Evolutionary conservation across 305 asterid species (phyloP).

Genomic region (Caryopteris hybrid): DNA sequence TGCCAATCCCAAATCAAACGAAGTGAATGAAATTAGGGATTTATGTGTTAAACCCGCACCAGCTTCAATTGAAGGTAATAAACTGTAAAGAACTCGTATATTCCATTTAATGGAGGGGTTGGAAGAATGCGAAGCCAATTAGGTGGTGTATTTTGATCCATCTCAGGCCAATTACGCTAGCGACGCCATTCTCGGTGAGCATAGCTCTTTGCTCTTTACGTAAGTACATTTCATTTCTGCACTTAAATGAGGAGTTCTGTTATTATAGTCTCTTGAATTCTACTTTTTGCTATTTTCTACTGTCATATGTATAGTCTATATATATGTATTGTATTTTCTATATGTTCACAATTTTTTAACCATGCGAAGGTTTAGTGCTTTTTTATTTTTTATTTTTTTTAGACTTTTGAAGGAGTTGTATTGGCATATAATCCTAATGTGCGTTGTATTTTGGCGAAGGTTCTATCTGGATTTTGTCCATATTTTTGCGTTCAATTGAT

Average conservation of each 20-base stretch:
- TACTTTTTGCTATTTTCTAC: too few relatives aligned
- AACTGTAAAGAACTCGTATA: neutral
- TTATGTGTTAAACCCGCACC: neutral
- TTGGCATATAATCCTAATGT: slow-evolving; percentile 58
- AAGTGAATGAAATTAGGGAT: neutral
- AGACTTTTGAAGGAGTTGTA: slow-evolving; percentile 65
- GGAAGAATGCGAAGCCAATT: slow-evolving; percentile 38
- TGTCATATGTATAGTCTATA: too few relatives aligned
- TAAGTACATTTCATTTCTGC: too few relatives aligned
- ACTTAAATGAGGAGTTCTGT: too few relatives aligned
- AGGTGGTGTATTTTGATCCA: slow-evolving; percentile 52
- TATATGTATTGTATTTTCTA: neutral
- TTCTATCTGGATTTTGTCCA: slow-evolving; percentile 57
- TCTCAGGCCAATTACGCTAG: slow-evolving; percentile 41
- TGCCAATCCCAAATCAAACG: neutral
- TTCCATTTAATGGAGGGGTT: slow-evolving; percentile 45
- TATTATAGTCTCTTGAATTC: too few relatives aligned
- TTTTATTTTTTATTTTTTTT: slow-evolving; percentile 28
- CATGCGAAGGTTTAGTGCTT: neutral
- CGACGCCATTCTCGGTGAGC: slow-evolving; percentile 47
- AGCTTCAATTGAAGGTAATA: neutral
- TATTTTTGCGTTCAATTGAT: slow-evolving; percentile 46
- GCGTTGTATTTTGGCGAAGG: slow-evolving; percentile 40
- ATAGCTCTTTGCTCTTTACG: slow-evolving; percentile 64
- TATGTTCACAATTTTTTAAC: neutral